Evolutionary conservation across 306 rosid genomes (phyloP), one percentile per base, ranked within the genome.

Genomic region (Cucurbita pepo): DNA sequence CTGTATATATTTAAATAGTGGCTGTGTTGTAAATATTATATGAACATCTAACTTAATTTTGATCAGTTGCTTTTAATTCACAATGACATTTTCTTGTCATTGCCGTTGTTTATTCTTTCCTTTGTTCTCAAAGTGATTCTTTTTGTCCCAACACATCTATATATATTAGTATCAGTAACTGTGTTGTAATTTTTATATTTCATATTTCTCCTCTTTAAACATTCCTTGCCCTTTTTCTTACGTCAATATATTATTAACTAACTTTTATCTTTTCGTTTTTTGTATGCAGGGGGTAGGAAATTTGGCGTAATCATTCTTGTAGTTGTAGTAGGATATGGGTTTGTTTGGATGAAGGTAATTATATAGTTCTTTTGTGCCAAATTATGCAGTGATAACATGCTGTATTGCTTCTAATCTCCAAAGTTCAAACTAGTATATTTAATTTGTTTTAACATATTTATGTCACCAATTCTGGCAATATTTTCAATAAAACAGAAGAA

Each of bases 341-440:
- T 84, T 67, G 18, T 86, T 71, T 84, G 99, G 97, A 91, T 96
- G 95, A 95, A 95, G 97, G 99, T 91, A 86, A 81, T 69, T 61
- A 10, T 40, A 45, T 62, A 45, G 15, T 62, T 62, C 16, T 15
- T 61, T 61, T 62, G 69, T 14, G 69, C 50, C 6, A 61, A 38
- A 38, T 37, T 16, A 15, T 62, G 50, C 22, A 16, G 30, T 38
- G 48, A 55, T 55, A 19, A 19, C 59, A 55, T 18, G 13, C 10
- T 55, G 34, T 55, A 55, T 19, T 55, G 5, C 59, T 19, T 19
- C 59, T 18, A 55, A 55, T 7, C 4, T 55, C 13, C 19, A 55
- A 55, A 55, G 59, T 55, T 55, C 8, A 55, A 50, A 19, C 30
- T 36, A 8, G 34, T 55, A 55, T 55, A 19, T 55, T 19, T 19